Base-by-base conservation (phyloP, 2,329 filamentous ascomycete genomes). In the Ciborinia camelliae region DNA sequence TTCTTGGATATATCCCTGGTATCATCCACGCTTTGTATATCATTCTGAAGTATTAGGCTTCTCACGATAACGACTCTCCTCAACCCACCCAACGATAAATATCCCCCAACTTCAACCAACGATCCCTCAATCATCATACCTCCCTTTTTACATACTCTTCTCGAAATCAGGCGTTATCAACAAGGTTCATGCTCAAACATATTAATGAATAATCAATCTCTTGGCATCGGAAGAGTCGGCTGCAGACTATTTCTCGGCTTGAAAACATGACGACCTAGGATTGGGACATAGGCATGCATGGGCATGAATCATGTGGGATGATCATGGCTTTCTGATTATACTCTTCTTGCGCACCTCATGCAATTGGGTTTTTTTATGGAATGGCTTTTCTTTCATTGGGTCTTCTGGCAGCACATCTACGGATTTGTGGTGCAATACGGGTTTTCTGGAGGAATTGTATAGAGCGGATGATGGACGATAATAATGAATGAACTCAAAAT, bases 1-100 rank as follows among this genome's bases (percentile, higher is more conserved):
- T 65, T 43, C 63, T 65, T 65, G 63, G 63, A 32, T 64, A 62
- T 30, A 62, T 66, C 26, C 66, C 64, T 30, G 64, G 66, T 55
- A 66, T 67, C 50, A 67, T 67, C 14, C 66, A 67, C 59, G 66
- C 66, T 15, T 35, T 67, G 18, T 67, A 67, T 35, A 93, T 96
- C 75, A 95, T 96, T 73, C 83, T 94, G 74, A 95, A 94, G 80
- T 94, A 92, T 77, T 95, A 91, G 78, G 26, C 48, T 35, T 47
- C 26, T 30, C 43, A 30, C 35, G 20, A 41, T 23, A 14, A 63
- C 39, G 62, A 57, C 15, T 52, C 15, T 47, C 26, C 30, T n/a
- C 62, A 41, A 62, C 30, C 23, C 35, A 32, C 20, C 15, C 45
- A 26, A 37, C 37, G n/a, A 45, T 23, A 32, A 23, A 45, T 39